Evolutionary conservation across 768 basidiomycete genomes (phyloP), one percentile per base, ranked within the genome.

Genomic region (Kwoniella europaea): DNA sequence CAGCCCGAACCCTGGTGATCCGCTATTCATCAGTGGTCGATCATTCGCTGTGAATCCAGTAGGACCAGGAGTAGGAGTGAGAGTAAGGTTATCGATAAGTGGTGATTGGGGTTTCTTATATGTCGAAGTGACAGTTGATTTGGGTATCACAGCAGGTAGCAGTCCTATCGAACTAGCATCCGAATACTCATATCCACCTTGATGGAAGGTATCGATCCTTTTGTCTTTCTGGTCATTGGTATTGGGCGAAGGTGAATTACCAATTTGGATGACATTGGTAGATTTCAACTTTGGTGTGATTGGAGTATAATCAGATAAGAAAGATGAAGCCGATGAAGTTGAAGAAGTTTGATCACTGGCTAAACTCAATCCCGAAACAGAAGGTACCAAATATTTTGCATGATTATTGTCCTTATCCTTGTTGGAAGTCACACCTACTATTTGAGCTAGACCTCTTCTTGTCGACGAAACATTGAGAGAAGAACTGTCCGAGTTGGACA

Each of bases 1-100:
- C 22, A 78, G 50, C 1, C 76, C 74, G 58, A 75, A 78, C 1
- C 74, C 74, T 6, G 74, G 76, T 43, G 76, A 78, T 15, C 72
- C 76, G 41, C 71, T 55, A 55, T 59, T 66, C 43, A 71, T 42
- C 29, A 74, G 56, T 52, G 76, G 71, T 58, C 73, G 46, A 63
- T 74, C 71, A 16, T 67, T 58, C 4, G 69, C 67, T 10, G 55
- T 29, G 60, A 67, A 72, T 6, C 20, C 24, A 29, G 62, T 12
- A 16, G 16, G 61, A 12, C 20, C 50, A 4, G 63, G 43, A 44
- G n/a, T 53, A 2, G 50, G 42, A 4, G 63, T 18, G 6, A 29
- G 44, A 27, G 12, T 52, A 35, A 43, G 2, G 13, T 29, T 27
- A 10, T 58, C 29, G 15, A 41, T 60, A 27, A 13, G 35, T 13